Conservation (phyloP, 768 basidiomycete species). For the Phlebiopsis gigantea region DNA sequence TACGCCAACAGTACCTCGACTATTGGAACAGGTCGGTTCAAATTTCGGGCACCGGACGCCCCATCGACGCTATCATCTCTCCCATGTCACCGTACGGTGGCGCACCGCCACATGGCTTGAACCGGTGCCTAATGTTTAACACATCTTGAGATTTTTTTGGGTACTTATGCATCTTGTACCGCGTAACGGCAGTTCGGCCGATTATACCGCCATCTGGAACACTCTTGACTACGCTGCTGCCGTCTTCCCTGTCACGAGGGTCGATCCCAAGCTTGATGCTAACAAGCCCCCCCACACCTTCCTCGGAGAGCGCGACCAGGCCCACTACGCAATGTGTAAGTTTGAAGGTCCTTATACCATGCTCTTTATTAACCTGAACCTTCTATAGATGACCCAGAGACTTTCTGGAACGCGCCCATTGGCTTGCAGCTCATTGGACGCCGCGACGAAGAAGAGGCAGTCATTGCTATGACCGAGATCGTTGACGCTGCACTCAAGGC, state of each 20-base stretch:
- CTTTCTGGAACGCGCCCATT: conserved; percentile 54
- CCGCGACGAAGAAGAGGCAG: conserved; percentile 71
- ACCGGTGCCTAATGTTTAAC: conserved; percentile 42
- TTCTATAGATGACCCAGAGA: conserved; percentile 48
- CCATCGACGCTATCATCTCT: conserved; percentile 70
- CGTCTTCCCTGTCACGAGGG: conserved; percentile 58
- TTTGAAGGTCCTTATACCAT: too few species aligned
- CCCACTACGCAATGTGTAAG: conserved; percentile 51
- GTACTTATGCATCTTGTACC: too few species aligned
- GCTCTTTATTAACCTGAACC: too few species aligned
- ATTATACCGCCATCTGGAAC: conserved; percentile 65
- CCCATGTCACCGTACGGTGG: conserved; percentile 51
- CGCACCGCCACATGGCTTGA: conserved; percentile 60
- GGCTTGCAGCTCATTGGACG: conserved; percentile 62
- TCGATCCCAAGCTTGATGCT: conserved; percentile 49
- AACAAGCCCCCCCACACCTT: conserved; percentile 43
- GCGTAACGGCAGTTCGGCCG: conserved; percentile 34
- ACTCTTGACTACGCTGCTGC: conserved; percentile 59
- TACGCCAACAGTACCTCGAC: conserved; percentile 55
- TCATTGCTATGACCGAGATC: conserved; percentile 64
- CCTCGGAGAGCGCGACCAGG: conserved; percentile 41
- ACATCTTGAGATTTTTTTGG: not conserved
- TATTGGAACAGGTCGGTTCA: conserved; percentile 52
- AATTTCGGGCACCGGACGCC: conserved; percentile 60
- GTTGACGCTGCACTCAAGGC: conserved; percentile 48